phyloP scores from a whole-genome alignment of 164 flowering plant genomes.

The Magnolia officinalis region DNA sequence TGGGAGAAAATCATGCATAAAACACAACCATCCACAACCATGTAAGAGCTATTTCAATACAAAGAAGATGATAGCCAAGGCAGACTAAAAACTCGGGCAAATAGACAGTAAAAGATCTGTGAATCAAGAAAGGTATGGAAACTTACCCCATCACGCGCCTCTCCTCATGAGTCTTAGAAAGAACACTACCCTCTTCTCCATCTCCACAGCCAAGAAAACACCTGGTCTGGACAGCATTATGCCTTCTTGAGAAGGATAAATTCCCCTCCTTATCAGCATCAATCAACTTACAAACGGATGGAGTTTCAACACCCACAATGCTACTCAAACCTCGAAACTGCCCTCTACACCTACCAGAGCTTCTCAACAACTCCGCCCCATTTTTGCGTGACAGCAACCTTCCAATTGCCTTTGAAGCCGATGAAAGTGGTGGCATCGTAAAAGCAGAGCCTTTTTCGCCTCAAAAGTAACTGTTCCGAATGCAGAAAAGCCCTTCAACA shows the following conservation, averaged over 20 bases:
- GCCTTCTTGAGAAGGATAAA: conserved; percentile 4
- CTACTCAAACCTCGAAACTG: conserved; percentile 28
- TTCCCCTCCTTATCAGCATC: conserved; percentile 2
- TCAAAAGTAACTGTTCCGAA: no score
- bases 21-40: no score
- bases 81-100: not conserved
- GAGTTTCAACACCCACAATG: conserved; percentile 28
- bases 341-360: conserved; percentile 6
- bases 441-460: no score
- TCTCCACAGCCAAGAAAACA: conserved; percentile 74
- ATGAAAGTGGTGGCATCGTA: conserved; percentile 38
- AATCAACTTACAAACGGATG: conserved; percentile 8
- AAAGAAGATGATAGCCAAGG: not conserved
- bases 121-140: not conserved
- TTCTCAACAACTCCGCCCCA: conserved; percentile 22
- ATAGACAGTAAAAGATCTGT: not conserved
- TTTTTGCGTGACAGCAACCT: conserved; percentile 25
- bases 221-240: conserved; percentile 41
- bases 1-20: no score
- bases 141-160: conserved; percentile 72
- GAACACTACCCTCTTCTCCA: conserved; percentile 63
- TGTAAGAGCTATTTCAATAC: no score
- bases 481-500: no score
- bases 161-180: conserved; percentile 74
- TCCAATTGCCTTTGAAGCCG: conserved; percentile 37